Base-by-base conservation (phyloP, 2,329 filamentous ascomycete genomes). In the Neophaeococcomyces aloes region DNA sequence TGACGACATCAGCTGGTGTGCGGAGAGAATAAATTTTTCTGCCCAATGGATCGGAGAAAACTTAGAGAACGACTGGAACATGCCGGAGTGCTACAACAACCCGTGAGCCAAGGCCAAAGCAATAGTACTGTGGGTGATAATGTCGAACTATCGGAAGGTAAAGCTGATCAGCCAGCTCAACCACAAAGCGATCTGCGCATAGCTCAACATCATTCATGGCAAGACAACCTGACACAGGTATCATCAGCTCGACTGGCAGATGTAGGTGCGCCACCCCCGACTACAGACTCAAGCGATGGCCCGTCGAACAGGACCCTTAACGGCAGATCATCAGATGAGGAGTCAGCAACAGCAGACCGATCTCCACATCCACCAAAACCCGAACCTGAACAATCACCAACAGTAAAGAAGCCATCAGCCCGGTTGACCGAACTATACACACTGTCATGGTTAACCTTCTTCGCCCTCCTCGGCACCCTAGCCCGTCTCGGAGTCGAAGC, bases 381-480 rank as follows among this genome's bases (percentile, higher is more conserved):
- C 13, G 29, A 15, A 18, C 11, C 23, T 5, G 38, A 32, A 8
- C 14, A 42, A 23, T 25, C 35, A 25, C 3, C 30, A 27, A 27
- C 23, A 5, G 23, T 10, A 10, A 27, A 27, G 14, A 30, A 27
- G n/a, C 4, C 19, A 11, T 30, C 39, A 14, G 15, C n/a, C 6
- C 35, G 39, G 39, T 19, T 42, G 35, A 33, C 41, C 2, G 44
- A 46, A 23, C 19, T 40, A 7, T 34, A 40, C 61, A 85, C 78
- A 1, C 58, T 86, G 41, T 84, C 83, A 0, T 84, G 89, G 61
- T 74, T 94, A 18, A 70, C 89, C 44, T 69, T 93, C 53, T 94
- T 93, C 61, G 79, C 86, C 19, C 71, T 94, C 17, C 61, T 86
- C 32, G 87, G 87, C 23, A 89, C 86, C 0, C 72, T 94, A 17